Evolutionary conservation across 306 rosid species (phyloP), one percentile per base, ranked within the genome.

Genomic region (Luffa acutangula): DNA sequence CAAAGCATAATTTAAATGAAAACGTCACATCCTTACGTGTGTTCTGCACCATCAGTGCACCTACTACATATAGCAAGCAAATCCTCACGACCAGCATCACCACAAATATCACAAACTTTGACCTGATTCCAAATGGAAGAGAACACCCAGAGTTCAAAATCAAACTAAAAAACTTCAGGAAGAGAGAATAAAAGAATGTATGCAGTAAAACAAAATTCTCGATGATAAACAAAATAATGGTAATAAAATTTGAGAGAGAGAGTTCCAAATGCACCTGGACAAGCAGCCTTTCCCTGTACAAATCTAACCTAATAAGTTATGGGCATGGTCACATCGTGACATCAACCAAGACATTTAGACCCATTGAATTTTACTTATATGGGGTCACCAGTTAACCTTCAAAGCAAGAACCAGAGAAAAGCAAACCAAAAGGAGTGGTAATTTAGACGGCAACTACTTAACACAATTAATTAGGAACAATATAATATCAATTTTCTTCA

Each of bases 1-100:
- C 74, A 80, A 60, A 13, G 41, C 78, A 74, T 45, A 83, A 80
- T 25, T 31, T 13, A 9, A 36, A 63, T 74, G 21, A 59, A 77
- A 84, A 77, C 33, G 37, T 56, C 13, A 52, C 75, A 69, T 57
- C 79, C 97, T 85, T 87, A 94, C 98, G 86, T 92, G 86, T 94
- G 98, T 75, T 94, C 98, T 54, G 98, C 98, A n/a, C 98, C 98
- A 79, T 94, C 98, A 43, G 88, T 89, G 84, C 98, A 94, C 85
- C 92, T 88, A 84, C 94, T 83, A 87, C 98, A 94, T 53, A 87
- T 88, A 81, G 95, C 98, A 81, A 94, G 98, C 81, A 80, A 64
- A 75, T 92, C 91, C 77, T 92, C 97, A 21, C 94, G 96, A 72
- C 98, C 98, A 66, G 98, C 89, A 82, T 94, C 98, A 78, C 98